Evolutionary conservation across 768 basidiomycete genomes (phyloP), one percentile per base, ranked within the genome.

Genomic region (Tylopilus plumbeoviolaceoides): DNA sequence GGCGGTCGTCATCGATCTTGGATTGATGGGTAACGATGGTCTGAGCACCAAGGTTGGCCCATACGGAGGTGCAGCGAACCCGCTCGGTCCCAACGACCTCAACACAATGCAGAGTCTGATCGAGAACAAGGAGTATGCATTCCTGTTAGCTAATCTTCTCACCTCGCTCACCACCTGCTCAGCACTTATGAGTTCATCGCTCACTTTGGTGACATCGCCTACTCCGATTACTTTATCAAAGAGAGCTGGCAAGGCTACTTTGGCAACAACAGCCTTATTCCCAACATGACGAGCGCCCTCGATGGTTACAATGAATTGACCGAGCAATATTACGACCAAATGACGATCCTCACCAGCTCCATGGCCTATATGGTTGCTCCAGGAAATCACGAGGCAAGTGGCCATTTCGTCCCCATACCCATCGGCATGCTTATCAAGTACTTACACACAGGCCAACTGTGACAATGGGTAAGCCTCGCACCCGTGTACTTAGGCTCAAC

Each of bases 171-270:
- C 28, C 9, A 15, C 12, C 15, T 18, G 6, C 11, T 2, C n/a
- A 66, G 63, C 15, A 65, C 65, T 10, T 66, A 47, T 18, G 57
- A 67, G 4, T 66, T 65, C 39, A 50, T 67, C 6, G 65, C 61
- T 45, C 65, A 66, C 25, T 58, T 44, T 10, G 65, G 65, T 5
- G 65, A 59, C 44, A 55, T 67, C 9, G 63, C 65, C 9, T 66
- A 65, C 25, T 38, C 65, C 6, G 65, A 67, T 48, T 67, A 67
- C 51, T 65, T 66, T 18, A 63, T 66, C 41, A 59, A 56, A 14
- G 65, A 66, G 38, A 66, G 65, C n/a, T 66, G 65, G 65, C 11
- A 66, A 43, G 65, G 65, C 25, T 67, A 66, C 50, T 66, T 66
- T 40, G 65, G 65, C 5, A 67, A 60, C 20, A 14, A 63, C 31